Conservation (phyloP, 495 filamentous ascomycete species). For the Podospora comata region DNA sequence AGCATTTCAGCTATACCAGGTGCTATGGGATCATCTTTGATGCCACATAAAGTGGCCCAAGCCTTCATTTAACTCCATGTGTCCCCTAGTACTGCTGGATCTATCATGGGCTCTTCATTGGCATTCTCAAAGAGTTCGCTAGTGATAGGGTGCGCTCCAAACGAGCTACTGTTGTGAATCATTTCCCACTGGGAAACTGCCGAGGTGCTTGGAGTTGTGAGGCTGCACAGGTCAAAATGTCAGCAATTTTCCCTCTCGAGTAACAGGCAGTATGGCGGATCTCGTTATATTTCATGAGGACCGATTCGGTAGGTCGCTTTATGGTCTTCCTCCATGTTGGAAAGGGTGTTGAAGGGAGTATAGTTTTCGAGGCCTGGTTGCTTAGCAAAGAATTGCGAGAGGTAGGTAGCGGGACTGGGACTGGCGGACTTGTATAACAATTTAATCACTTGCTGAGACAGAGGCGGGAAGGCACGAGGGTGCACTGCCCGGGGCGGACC, state of each 20-base stretch:
- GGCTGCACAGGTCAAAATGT: neutral
- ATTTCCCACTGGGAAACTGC: neutral
- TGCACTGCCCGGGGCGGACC: neutral
- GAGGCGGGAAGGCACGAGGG: too few species aligned
- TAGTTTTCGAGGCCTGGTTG: too few species aligned
- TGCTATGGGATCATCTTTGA: neutral
- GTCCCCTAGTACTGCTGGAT: neutral
- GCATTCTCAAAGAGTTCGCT: neutral
- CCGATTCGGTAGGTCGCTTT: neutral
- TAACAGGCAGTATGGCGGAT: too few species aligned
- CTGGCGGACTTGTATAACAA: too few species aligned
- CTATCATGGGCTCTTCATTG: neutral
- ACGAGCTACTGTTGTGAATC: neutral
- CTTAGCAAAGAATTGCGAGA: too few species aligned
- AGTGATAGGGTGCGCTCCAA: neutral
- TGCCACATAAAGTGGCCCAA: neutral
- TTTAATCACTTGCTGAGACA: too few species aligned
- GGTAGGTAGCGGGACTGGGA: too few species aligned
- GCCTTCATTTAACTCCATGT: neutral
- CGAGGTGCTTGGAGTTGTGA: neutral
- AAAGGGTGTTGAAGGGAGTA: neutral
- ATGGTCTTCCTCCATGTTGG: neutral
- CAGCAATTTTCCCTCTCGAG: too few species aligned
- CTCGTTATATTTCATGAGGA: neutral
- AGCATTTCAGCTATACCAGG: too few species aligned